Evolutionary conservation across 768 basidiomycete species (phyloP), one percentile per base, ranked within the genome.

Genomic region (Tricholoma bakamatsutake): DNA sequence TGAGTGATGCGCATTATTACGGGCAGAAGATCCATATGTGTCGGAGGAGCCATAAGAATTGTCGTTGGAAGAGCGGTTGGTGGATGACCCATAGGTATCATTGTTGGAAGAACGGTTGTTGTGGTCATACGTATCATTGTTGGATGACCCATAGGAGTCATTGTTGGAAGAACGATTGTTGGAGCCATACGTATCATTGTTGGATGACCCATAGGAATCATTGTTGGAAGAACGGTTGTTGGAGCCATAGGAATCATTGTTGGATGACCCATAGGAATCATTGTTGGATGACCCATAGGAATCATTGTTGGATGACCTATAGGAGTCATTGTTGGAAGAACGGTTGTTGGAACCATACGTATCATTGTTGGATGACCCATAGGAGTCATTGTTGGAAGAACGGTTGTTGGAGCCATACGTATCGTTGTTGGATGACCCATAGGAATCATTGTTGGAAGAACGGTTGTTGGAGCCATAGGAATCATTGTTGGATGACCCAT

Each of bases 301-400:
- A 56, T 70, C 61, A 11, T 69, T 61, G 56, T 61, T 65, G 46
- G 64, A 66, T 30, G 63, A 66, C 24, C 65, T 62, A 47, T 71
- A 69, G 12, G 50, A 58, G 56, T 70, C 61, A 11, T 57, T 53
- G 30, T 57, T 53, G 17, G 59, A 58, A 24, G 63, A 64, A 8
- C 63, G 59, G 30, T 51, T 51, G 46, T 55, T 18, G 31, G 60
- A 63, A 24, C 60, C 56, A 45, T 33, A 61, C 5, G 52, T 53
- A 39, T 61, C 50, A 35, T 57, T 56, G 40, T 64, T 64, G 53
- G 59, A 59, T n/a, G n/a, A n/a, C n/a, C n/a, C n/a, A n/a, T n/a
- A n/a, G n/a, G n/a, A n/a, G 39, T 61, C 50, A 35, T 57, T 56
- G 40, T 64, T 64, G 53, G 59, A 59, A 49, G 54, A 63, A 42